phyloP scores from a whole-genome alignment of 768 basidiomycete species.

The Gelatoporia subvermispora region DNA sequence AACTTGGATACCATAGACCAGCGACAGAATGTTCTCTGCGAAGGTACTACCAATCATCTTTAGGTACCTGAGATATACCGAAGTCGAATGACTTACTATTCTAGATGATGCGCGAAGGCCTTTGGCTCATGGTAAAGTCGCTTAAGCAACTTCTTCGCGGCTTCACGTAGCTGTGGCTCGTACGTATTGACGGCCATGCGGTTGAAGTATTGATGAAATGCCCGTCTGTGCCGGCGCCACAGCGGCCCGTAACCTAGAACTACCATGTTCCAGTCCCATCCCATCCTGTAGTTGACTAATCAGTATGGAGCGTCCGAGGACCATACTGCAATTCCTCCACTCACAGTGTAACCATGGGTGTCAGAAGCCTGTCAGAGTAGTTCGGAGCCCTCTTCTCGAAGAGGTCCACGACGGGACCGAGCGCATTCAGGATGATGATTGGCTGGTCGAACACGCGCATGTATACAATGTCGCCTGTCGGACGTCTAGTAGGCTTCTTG shows the following conservation, averaged over 20 bases:
- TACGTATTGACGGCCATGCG: background rate
- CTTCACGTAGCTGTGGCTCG: background rate
- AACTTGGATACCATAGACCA: conserved; percentile 10
- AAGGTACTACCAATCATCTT: background rate
- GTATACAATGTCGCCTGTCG: conserved; percentile 1
- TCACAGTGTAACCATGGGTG: conserved; percentile 1
- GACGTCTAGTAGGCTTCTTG: no score
- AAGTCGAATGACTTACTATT: background rate
- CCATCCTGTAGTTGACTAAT: background rate
- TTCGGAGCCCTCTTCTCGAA: conserved; percentile 22
- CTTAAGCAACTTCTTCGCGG: background rate
- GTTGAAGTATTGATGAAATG: conserved; percentile 10
- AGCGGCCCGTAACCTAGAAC: conserved; percentile 1
- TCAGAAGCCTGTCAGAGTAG: conserved; percentile 19
- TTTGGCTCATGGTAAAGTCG: conserved; percentile 2
- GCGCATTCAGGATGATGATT: conserved; percentile 18
- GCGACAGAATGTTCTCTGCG: conserved; percentile 1
- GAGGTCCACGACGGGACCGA: conserved; percentile 17
- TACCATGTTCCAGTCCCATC: conserved; percentile 3
- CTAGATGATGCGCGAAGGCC: conserved; percentile 1
- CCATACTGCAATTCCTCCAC: background rate
- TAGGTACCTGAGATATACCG: background rate
- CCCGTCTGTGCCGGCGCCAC: conserved; percentile 5
- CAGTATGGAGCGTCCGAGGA: background rate
- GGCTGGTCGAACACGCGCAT: background rate